Conservation (phyloP, 768 basidiomycete species). For the Solioccasus polychromus region DNA sequence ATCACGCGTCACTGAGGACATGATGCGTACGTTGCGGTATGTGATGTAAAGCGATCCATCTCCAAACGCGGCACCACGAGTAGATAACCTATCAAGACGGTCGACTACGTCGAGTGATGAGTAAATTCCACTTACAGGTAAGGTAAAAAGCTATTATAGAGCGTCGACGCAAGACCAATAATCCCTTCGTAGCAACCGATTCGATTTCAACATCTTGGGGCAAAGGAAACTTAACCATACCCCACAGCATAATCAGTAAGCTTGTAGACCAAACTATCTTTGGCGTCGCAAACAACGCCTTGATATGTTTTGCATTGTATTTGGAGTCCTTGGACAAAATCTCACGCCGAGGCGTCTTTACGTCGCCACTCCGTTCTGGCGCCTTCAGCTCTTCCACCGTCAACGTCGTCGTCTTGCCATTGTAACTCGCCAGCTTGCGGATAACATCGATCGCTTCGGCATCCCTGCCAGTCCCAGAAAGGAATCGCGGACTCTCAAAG, state of each 20-base stretch:
- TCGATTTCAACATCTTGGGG: not conserved
- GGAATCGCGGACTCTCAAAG: conserved; percentile 57
- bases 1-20: no score
- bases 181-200: conserved; percentile 41
- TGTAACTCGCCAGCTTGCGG: conserved; percentile 48
- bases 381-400: conserved; percentile 44
- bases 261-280: conserved; percentile 66
- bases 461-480: conserved; percentile 52
- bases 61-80: conserved; percentile 64
- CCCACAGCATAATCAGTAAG: conserved; percentile 47
- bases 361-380: conserved; percentile 20
- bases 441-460: conserved; percentile 48
- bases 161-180: conserved; percentile 71
- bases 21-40: conserved; percentile 58
- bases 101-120: not conserved
- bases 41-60: conserved; percentile 69
- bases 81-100: conserved; percentile 44
- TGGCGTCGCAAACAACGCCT: conserved; percentile 58
- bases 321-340: conserved; percentile 41
- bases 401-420: conserved; percentile 41
- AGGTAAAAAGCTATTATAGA: conserved; percentile 56
- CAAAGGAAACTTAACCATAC: conserved; percentile 30
- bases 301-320: conserved; percentile 45
- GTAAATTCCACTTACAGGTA: conserved; percentile 40
- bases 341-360: conserved; percentile 12